Conservation (phyloP, 139 green algal species). For the Pedinophyceae sp. region DNA sequence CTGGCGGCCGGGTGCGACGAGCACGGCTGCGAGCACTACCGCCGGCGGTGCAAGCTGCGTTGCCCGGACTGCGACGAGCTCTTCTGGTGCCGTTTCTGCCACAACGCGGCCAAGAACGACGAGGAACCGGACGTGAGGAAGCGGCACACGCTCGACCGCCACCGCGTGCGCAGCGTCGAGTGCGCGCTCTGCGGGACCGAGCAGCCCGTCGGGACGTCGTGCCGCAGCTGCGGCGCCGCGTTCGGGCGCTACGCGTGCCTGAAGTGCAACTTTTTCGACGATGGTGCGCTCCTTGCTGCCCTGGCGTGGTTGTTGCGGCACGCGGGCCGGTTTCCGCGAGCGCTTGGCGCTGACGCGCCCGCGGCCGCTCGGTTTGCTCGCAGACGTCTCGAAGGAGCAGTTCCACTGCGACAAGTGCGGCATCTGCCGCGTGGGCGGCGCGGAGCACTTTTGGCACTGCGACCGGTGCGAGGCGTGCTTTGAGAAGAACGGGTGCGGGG, state of each 20-base stretch:
- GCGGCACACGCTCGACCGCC: slow-evolving; percentile 62
- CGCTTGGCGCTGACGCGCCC: background rate
- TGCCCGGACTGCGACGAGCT: slow-evolving; percentile 23
- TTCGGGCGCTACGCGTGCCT: slow-evolving; percentile 57
- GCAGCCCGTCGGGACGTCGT: slow-evolving; percentile 43
- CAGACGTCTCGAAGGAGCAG: slow-evolving; percentile 57
- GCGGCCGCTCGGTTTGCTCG: too few relatives aligned
- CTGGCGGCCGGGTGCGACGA: slow-evolving; percentile 4
- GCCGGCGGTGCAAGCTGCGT: slow-evolving; percentile 7
- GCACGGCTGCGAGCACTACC: slow-evolving; percentile 65
- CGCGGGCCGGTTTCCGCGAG: background rate
- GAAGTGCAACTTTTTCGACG: slow-evolving; percentile 64
- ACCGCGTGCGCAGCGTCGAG: slow-evolving; percentile 48
- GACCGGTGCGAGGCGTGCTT: slow-evolving; percentile 82
- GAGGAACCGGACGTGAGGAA: slow-evolving; percentile 40
- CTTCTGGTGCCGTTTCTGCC: slow-evolving; percentile 52
- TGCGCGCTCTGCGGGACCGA: slow-evolving; percentile 53
- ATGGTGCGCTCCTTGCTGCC: slow-evolving; percentile 26
- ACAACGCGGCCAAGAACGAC: slow-evolving; percentile 57
- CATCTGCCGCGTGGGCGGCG: slow-evolving; percentile 77
- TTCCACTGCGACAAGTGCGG: slow-evolving; percentile 77
- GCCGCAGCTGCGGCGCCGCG: slow-evolving; percentile 43
- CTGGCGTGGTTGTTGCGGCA: slow-evolving; percentile 1
- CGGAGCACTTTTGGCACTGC: slow-evolving; percentile 88
- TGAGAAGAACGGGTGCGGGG: slow-evolving; percentile 31